phyloP scores from a whole-genome alignment of 2,329 filamentous ascomycete genomes.

The Claviceps pusilla region DNA sequence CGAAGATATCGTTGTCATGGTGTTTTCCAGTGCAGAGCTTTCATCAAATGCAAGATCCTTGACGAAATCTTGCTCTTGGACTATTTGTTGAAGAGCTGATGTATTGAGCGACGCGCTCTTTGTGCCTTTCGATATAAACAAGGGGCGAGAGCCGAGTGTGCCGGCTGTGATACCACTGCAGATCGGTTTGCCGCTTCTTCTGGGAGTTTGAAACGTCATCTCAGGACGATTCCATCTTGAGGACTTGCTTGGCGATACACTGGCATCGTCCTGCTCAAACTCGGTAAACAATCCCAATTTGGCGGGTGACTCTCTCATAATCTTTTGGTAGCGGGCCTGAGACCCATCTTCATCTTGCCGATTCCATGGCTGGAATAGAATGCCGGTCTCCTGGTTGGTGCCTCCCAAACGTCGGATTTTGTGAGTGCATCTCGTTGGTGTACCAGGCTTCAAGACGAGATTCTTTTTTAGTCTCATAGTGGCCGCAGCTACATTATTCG shows the following conservation, averaged over 20 bases:
- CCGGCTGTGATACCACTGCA: too few species aligned
- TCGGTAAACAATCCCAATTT: slow-evolving; percentile 2
- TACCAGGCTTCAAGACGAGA: slow-evolving; percentile 12
- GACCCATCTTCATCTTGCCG: slow-evolving; percentile 9
- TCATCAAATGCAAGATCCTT: not conserved
- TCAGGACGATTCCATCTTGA: not conserved
- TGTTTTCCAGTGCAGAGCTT: not conserved
- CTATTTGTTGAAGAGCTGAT: not conserved
- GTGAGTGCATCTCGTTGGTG: slow-evolving; percentile 11
- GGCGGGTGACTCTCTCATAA: slow-evolving; percentile 4
- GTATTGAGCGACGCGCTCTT: not conserved
- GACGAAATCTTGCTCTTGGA: not conserved
- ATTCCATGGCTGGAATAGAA: slow-evolving; percentile 19
- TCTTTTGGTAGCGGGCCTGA: not conserved
- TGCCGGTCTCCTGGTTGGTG: slow-evolving; percentile 10
- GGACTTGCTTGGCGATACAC: not conserved
- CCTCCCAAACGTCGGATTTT: slow-evolving; percentile 18
- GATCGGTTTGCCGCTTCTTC: not conserved
- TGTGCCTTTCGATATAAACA: too few species aligned
- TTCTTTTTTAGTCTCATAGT: slow-evolving; percentile 6
- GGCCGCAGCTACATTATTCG: not conserved
- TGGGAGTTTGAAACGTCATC: not conserved
- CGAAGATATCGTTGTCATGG: not conserved
- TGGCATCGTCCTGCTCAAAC: not conserved
- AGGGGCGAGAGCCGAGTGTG: not conserved